These are phyloP conservation scores for Cucurbita argyrosperma DNA, from an alignment of 306 rosid genomes.

Conservation along the genomic window DNA sequence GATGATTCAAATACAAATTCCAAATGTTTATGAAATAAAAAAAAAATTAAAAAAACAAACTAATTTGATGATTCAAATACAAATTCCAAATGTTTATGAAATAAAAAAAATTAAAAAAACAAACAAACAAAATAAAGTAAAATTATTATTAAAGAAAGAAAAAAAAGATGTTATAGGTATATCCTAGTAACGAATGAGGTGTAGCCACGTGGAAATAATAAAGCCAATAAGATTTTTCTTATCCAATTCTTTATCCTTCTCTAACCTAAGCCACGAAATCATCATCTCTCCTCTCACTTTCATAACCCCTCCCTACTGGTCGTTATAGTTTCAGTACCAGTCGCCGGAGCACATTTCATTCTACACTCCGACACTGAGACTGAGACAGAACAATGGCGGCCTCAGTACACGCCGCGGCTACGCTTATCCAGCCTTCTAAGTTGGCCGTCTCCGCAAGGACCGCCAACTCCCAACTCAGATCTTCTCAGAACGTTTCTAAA, in stretches of 20 bases:
- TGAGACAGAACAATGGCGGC: constrained; percentile 55
- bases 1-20: too few relatives aligned
- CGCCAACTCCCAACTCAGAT: constrained; percentile 35
- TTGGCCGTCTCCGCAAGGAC: constrained; percentile 24
- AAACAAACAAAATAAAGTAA: too few relatives aligned
- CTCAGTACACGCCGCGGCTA: constrained; percentile 88
- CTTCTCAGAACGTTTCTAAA: constrained; percentile 35
- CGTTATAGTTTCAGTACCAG: constrained; percentile 4
- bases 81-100: too few relatives aligned
- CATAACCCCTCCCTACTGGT: constrained; percentile 4
- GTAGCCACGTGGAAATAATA: not conserved
- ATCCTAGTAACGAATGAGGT: not conserved
- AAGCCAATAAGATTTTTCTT: constrained; percentile 44
- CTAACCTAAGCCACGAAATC: constrained; percentile 36
- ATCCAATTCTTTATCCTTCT: constrained; percentile 70
- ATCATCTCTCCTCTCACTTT: constrained; percentile 10
- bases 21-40: too few relatives aligned
- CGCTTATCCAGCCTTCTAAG: constrained; percentile 74
- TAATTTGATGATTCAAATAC: too few relatives aligned
- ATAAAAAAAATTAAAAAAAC: too few relatives aligned
- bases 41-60: too few relatives aligned
- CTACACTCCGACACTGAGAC: not conserved
- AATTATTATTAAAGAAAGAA: not conserved
- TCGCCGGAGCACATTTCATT: not conserved
- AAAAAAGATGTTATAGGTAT: not conserved